Evolutionary conservation across 441 rosid genomes (phyloP), one percentile per base, ranked within the genome.

Genomic region (Gossypium schwendimanii): DNA sequence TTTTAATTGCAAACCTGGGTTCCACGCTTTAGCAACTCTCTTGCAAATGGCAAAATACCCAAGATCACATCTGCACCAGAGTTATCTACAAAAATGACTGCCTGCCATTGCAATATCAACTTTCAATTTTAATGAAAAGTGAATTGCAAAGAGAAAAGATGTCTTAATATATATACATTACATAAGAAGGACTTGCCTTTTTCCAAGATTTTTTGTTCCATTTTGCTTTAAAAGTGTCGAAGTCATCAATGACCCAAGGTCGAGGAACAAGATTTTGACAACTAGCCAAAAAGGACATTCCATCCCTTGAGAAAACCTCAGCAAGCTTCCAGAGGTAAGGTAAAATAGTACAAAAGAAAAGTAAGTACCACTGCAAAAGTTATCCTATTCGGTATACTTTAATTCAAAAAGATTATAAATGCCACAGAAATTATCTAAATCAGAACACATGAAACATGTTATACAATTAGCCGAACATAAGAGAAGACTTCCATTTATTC

Each of bases 171-270:
- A 63, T 15, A 53, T 65, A 49, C 73, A 68, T 7, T 15, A 62
- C 5, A 14, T 12, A 47, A 20, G 39, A 33, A 11, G 44, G 39
- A 75, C 79, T 73, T 63, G 80, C 99, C 99, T 91, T 95, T 77
- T 95, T 89, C 97, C 99, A 95, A 39, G 85, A 80, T 82, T 87
- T 91, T 83, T 84, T 89, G 84, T 79, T 76, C 97, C 99, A 95
- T 75, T 80, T 88, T 72, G 71, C 76, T 85, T 88, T 86, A 79
- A 95, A 95, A 66, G 80, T 75, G 17, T 93, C 95, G 70, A 95
- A 84, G 79, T 95, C 98, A 87, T 95, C 99, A 65, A 93, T 84
- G 69, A 95, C 99, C 98, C 98, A 93, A 20, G 99, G 99, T 45
- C 95, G 84, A 11, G 98, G 85, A 64, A 89, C 89, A 78, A 95